These are phyloP conservation scores for Letharia columbiana DNA, from an alignment of 495 filamentous ascomycete genomes.

Conservation along the genomic window DNA sequence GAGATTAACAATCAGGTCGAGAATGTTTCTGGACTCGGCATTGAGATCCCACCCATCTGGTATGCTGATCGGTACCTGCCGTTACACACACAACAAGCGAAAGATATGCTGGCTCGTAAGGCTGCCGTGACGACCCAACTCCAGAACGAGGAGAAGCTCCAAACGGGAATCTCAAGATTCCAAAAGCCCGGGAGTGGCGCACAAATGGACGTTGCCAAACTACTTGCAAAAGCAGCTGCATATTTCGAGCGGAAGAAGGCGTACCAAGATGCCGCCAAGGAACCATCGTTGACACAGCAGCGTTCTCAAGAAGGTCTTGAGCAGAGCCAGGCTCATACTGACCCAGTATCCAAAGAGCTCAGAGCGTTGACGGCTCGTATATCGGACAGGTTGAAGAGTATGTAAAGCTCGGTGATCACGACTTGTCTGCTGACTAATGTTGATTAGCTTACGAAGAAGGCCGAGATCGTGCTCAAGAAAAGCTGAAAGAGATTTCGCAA, in stretches of 20 bases:
- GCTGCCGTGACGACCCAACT: slow-evolving; percentile 36
- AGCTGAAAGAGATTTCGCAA: slow-evolving; percentile 41
- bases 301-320: not conserved
- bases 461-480: slow-evolving; percentile 41
- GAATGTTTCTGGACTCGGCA: slow-evolving; percentile 39
- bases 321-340: slow-evolving; percentile 18
- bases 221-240: slow-evolving; percentile 13
- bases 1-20: slow-evolving; percentile 43
- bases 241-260: slow-evolving; percentile 19
- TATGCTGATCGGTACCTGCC: slow-evolving; percentile 75
- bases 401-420: not conserved
- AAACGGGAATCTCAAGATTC: slow-evolving; percentile 23
- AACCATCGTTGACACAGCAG: slow-evolving; percentile 19
- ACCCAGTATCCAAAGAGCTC: slow-evolving; percentile 16
- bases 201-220: slow-evolving; percentile 11
- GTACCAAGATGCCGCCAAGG: slow-evolving; percentile 23
- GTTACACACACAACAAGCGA: slow-evolving; percentile 44
- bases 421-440: slow-evolving; percentile 4
- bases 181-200: slow-evolving; percentile 5
- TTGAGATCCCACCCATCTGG: slow-evolving; percentile 62
- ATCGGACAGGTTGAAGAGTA: slow-evolving; percentile 45
- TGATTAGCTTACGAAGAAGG: slow-evolving; percentile 43
- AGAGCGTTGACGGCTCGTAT: slow-evolving; percentile 34
- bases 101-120: slow-evolving; percentile 39
- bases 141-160: slow-evolving; percentile 33